A percentile compares a stretch with the other conserved stretches of the same genome.
These are phyloP conservation scores for Cucumis melo DNA, from an alignment of 306 rosid species.

Conservation along the genomic window DNA sequence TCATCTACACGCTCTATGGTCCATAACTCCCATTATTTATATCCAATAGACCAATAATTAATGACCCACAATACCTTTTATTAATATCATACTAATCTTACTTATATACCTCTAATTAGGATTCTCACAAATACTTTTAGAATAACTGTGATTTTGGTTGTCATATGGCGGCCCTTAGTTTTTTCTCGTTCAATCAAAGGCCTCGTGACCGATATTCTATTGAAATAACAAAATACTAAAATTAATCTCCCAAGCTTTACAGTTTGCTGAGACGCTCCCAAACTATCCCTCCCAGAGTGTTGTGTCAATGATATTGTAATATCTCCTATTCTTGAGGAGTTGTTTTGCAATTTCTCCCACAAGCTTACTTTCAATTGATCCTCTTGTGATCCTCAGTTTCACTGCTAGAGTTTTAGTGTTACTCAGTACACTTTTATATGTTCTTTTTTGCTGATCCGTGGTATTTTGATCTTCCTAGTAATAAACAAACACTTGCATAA, in stretches of 20 bases:
- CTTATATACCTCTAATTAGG: too few relatives aligned
- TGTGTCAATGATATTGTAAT: background rate
- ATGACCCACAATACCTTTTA: too few relatives aligned
- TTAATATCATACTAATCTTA: too few relatives aligned
- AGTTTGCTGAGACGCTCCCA: background rate
- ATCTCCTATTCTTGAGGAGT: too few relatives aligned
- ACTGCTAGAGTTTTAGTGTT: background rate
- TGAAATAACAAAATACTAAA: background rate
- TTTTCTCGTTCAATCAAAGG: background rate
- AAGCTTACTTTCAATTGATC: background rate
- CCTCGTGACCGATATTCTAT: background rate
- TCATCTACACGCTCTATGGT: too few relatives aligned
- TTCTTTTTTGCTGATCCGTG: background rate
- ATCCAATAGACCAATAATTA: too few relatives aligned
- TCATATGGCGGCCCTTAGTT: background rate
- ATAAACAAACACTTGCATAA: too few relatives aligned
- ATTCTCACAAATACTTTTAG: background rate
- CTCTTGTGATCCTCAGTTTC: background rate
- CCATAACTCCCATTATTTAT: too few relatives aligned
- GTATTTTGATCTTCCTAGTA: too few relatives aligned
- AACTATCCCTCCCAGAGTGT: background rate
- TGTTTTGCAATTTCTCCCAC: background rate
- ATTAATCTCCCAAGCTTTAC: background rate
- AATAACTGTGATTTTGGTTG: background rate
- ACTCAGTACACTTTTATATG: background rate